Base-by-base conservation (phyloP, 768 basidiomycete species). In the Phylloporus rhodoxanthus region DNA sequence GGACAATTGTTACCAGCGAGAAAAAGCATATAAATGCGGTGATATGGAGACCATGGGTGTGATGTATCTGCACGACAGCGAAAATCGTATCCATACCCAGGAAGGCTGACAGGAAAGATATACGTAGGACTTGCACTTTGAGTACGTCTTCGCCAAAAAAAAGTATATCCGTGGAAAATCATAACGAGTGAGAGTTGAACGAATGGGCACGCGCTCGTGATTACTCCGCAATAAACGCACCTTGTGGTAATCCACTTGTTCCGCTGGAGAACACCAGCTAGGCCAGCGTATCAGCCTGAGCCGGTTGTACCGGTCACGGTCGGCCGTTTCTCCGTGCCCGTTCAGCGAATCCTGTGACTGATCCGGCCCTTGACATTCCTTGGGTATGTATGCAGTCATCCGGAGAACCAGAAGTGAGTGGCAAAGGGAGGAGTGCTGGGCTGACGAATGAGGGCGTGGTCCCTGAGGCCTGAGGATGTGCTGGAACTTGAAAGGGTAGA, bases 241-340 rank as follows among this genome's bases (percentile, higher is more conserved):
- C 85, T 76, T 89, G 88, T 0, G 87, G 85, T 4, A 82, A 68
- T 1, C 87, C 87, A 51, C 76, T 87, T 0, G 87, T 89, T 21
- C 87, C 87, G 57, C 87, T 88, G 0, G 87, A 89, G 59, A 86
- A 87, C 0, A 84, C 69, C 3, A 89, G 69, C 61, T 88, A 86
- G 1, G 83, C 86, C 2, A 87, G 66, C 0, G 81, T 84, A 50
- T 82, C 68, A 25, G 68, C 70, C 15, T 55, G 67, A 0, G 78
- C 84, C 0, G 72, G 68, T 37, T 70, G 72, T 29, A 80, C 64
- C 1, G 70, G 68, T 2, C 70, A 60, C 3, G 33, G 33, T 8
- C n/a, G 33, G 9, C n/a, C 7, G n/a, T 34, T 26, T 26, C 26
- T 26, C 26, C 26, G 26, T 26, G 26, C 8, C 26, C 26, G 26